These are phyloP conservation scores for Tylopilus intermedius DNA, from an alignment of 768 basidiomycete genomes.

Conservation along the genomic window DNA sequence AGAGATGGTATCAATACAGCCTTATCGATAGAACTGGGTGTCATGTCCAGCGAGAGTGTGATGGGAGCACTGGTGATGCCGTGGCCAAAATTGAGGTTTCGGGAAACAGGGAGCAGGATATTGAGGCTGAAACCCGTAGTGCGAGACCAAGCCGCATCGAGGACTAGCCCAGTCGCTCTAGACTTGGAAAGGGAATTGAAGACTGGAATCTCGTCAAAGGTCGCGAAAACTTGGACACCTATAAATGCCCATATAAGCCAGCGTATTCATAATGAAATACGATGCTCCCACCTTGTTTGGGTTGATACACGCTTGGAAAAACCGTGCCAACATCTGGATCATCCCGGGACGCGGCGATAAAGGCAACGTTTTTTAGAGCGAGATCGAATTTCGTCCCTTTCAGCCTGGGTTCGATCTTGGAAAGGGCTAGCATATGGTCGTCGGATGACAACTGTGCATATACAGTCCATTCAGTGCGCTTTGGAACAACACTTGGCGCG, in stretches of 20 bases:
- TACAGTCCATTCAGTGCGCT: conserved; percentile 4
- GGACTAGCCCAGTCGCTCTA: conserved; percentile 1
- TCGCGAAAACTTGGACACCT: conserved; percentile 6
- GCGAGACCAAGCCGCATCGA: conserved; percentile 2
- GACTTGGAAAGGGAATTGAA: conserved; percentile 2
- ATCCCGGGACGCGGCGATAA: conserved; percentile 4
- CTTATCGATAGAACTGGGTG: conserved; percentile 1
- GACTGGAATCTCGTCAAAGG: conserved; percentile 1
- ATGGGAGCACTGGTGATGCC: conserved; percentile 3
- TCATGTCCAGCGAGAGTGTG: conserved; percentile 1
- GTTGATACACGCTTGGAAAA: background rate
- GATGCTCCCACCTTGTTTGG: background rate
- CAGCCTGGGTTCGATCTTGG: conserved; percentile 2
- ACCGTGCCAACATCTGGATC: background rate
- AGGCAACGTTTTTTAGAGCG: background rate
- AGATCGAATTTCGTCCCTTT: conserved; percentile 4
- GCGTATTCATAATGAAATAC: background rate
- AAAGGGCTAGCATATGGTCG: background rate
- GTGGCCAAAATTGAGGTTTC: conserved; percentile 5
- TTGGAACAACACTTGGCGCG: background rate
- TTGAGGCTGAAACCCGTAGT: background rate
- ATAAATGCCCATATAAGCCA: background rate
- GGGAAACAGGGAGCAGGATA: conserved; percentile 2
- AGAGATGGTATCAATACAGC: conserved; percentile 1
- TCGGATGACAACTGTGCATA: background rate